Evolutionary conservation across 108 stramenopile species (phyloP).

Genomic region (Stephanodiscus triporus): DNA sequence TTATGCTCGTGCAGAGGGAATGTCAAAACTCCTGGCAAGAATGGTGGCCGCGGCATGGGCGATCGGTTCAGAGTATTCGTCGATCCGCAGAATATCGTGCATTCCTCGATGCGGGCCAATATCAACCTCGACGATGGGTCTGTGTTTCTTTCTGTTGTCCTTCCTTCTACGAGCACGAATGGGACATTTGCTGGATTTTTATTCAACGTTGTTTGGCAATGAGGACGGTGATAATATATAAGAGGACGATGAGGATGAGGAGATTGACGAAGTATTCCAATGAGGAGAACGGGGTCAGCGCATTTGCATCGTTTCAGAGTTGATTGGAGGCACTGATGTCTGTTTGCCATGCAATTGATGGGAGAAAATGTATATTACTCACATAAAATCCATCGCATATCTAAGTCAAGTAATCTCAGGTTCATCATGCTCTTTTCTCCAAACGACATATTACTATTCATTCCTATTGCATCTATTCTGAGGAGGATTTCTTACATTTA

Average conservation of each 20-base stretch:
- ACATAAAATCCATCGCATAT: no score
- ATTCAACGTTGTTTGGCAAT: slow-evolving; percentile 64
- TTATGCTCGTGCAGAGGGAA: not conserved
- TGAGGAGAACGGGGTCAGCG: no score
- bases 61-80: slow-evolving; percentile 71
- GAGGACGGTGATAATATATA: slow-evolving; percentile 8
- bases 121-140: slow-evolving; percentile 55
- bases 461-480: no score
- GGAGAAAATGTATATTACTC: no score
- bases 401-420: no score
- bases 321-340: not conserved
- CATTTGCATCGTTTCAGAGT: no score
- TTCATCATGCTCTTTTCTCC: no score
- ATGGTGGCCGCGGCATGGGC: not conserved
- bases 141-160: slow-evolving; percentile 72
- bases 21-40: not conserved
- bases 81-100: slow-evolving; percentile 68
- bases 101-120: slow-evolving; percentile 48
- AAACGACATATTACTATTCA: no score
- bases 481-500: no score
- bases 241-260: not conserved
- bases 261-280: not conserved
- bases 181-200: slow-evolving; percentile 80
- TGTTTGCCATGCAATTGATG: not conserved
- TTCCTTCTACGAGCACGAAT: slow-evolving; percentile 88